phyloP scores from a whole-genome alignment of 768 basidiomycete species.

The Rhizopogon rudus region DNA sequence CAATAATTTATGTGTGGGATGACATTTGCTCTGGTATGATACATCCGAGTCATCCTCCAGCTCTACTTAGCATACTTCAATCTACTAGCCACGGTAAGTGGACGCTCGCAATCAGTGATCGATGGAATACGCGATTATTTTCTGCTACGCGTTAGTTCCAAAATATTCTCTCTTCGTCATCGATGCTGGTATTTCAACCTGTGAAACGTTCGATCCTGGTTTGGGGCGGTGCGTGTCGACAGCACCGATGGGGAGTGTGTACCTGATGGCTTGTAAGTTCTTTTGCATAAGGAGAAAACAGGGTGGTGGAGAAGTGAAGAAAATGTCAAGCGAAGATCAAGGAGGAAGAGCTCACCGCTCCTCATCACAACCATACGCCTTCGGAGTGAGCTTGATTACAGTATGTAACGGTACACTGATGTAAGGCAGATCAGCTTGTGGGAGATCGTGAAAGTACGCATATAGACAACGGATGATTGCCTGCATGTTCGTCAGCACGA shows the following conservation, averaged over 20 bases:
- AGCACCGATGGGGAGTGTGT: slow-evolving; percentile 84
- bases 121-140: background rate
- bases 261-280: slow-evolving; percentile 39
- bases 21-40: background rate
- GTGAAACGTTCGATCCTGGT: slow-evolving; percentile 18
- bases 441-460: slow-evolving; percentile 92
- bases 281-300: background rate
- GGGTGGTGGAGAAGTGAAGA: background rate
- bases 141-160: background rate
- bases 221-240: slow-evolving; percentile 90
- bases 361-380: slow-evolving; percentile 98
- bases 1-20: background rate
- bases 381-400: slow-evolving; percentile 96
- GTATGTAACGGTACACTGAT: slow-evolving; percentile 98
- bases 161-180: slow-evolving; percentile 33
- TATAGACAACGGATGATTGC: slow-evolving; percentile 60
- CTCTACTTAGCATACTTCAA: background rate
- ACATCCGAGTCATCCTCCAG: background rate
- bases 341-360: slow-evolving; percentile 51
- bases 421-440: slow-evolving; percentile 93
- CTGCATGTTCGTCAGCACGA: background rate
- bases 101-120: background rate
- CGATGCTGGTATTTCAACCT: slow-evolving; percentile 14
- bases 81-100: background rate
- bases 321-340: slow-evolving; percentile 3